A percentile compares a stretch with the other conserved stretches of the same genome.
Evolutionary conservation across 164 flowering plant species (phyloP).

Genomic region (Dillenia suffruticosa): DNA sequence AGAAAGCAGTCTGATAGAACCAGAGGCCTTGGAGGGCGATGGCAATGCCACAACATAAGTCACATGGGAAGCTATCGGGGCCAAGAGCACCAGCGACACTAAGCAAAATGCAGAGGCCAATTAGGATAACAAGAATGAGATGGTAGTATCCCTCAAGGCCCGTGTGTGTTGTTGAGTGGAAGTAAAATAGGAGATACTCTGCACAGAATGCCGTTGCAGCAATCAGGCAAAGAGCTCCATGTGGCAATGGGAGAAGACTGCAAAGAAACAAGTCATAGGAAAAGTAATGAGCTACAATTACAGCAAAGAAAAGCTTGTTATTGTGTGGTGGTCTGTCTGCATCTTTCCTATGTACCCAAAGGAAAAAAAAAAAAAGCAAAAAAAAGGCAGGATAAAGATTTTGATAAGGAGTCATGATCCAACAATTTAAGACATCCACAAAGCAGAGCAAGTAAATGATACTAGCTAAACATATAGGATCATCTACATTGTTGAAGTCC

Average conservation of each 20-base stretch:
- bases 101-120: conserved; percentile 71
- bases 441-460: no score
- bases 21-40: conserved; percentile 97
- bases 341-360: no score
- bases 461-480: no score
- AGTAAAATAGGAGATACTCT: conserved; percentile 84
- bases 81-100: conserved; percentile 59
- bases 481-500: no score
- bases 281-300: background rate
- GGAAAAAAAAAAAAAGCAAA: no score
- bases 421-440: no score
- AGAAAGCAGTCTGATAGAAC: conserved; percentile 97
- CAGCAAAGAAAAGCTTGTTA: no score
- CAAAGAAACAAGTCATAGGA: background rate
- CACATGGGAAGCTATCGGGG: conserved; percentile 70
- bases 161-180: conserved; percentile 86
- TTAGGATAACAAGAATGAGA: conserved; percentile 75
- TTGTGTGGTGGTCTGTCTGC: no score
- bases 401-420: no score
- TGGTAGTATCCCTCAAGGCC: conserved; percentile 99
- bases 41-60: conserved; percentile 68
- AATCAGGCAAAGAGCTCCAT: conserved; percentile 77
- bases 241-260: conserved; percentile 75
- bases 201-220: conserved; percentile 81
- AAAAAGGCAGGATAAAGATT: background rate